Conservation (phyloP, 805 yeast genomes). For the Wickerhamiella lipophila region DNA sequence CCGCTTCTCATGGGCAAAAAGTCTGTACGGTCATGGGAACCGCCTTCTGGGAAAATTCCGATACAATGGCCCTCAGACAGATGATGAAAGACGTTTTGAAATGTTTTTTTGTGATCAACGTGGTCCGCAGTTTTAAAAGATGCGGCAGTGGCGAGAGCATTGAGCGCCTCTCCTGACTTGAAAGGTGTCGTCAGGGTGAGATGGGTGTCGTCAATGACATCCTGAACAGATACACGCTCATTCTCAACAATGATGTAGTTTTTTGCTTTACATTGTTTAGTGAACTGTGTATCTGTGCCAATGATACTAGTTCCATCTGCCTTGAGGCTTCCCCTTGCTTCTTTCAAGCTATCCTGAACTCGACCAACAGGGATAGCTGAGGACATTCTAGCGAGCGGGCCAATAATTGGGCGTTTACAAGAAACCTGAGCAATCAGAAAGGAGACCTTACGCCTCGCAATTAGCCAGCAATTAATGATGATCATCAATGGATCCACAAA, state of each 20-base stretch:
- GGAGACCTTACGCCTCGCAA: conserved; percentile 55
- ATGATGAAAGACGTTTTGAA: conserved; percentile 72
- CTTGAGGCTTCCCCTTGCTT: conserved; percentile 52
- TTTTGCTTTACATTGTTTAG: conserved; percentile 38
- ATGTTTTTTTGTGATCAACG: conserved; percentile 76
- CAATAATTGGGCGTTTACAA: conserved; percentile 51
- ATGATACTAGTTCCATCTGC: conserved; percentile 26
- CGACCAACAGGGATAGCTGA: conserved; percentile 83
- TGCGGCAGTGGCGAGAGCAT: conserved; percentile 38
- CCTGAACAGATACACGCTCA: conserved; percentile 61
- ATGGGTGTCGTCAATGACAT: conserved; percentile 60
- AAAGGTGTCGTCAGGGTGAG: conserved; percentile 59
- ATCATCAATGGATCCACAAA: conserved; percentile 75
- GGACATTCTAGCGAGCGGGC: conserved; percentile 61
- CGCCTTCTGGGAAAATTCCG: conserved; percentile 97
- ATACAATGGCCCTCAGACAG: conserved; percentile 66
- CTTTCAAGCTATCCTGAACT: conserved; percentile 70
- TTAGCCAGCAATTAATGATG: conserved; percentile 63
- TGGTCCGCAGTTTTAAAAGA: conserved; percentile 62
- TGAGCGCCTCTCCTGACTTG: conserved; percentile 26
- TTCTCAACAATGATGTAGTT: conserved; percentile 46
- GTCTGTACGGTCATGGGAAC: conserved; percentile 91
- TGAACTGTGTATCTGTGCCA: conserved; percentile 61
- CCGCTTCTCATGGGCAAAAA: conserved; percentile 90
- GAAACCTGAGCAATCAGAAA: conserved; percentile 81